These are phyloP conservation scores for Nothophaeocryptopus gaeumannii DNA, from an alignment of 2,329 filamentous ascomycete genomes.

Conservation along the genomic window DNA sequence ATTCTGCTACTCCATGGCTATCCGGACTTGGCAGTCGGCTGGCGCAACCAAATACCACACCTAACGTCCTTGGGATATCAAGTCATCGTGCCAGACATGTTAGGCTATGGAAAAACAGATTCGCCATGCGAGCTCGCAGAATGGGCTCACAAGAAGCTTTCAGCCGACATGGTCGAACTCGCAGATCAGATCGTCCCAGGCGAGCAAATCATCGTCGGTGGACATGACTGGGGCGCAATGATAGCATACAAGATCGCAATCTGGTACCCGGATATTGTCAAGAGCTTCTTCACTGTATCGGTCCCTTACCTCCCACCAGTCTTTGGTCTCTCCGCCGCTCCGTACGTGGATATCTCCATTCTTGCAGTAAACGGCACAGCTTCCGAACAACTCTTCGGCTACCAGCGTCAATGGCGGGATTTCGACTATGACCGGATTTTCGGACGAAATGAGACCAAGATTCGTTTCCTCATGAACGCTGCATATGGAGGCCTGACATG, in stretches of 20 bases:
- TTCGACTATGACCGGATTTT: background rate
- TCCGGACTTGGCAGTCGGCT: conserved; percentile 76
- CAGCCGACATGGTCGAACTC: conserved; percentile 70
- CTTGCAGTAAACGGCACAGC: background rate
- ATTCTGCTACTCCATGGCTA: conserved; percentile 67
- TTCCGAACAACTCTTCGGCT: background rate
- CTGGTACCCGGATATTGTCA: conserved; percentile 68
- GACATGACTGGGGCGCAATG: conserved; percentile 82
- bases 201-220: conserved; percentile 68
- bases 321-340: conserved; percentile 2
- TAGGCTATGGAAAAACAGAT: conserved; percentile 74
- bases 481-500: background rate
- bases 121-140: conserved; percentile 4
- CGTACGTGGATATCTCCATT: conserved; percentile 2
- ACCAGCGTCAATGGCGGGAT: conserved; percentile 3
- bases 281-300: conserved; percentile 72
- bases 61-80: conserved; percentile 67
- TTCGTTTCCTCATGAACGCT: background rate
- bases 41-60: conserved; percentile 79
- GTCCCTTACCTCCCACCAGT: conserved; percentile 58
- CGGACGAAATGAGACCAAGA: conserved; percentile 1
- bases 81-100: conserved; percentile 77
- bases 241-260: conserved; percentile 69
- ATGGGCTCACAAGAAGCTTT: conserved; percentile 55
- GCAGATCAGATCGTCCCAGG: conserved; percentile 55